Percentiles rank a stretch among this genome's conserved stretches.
Conservation (phyloP, 1,284 basidiomycete species). For the Apiotrichum siamense region DNA sequence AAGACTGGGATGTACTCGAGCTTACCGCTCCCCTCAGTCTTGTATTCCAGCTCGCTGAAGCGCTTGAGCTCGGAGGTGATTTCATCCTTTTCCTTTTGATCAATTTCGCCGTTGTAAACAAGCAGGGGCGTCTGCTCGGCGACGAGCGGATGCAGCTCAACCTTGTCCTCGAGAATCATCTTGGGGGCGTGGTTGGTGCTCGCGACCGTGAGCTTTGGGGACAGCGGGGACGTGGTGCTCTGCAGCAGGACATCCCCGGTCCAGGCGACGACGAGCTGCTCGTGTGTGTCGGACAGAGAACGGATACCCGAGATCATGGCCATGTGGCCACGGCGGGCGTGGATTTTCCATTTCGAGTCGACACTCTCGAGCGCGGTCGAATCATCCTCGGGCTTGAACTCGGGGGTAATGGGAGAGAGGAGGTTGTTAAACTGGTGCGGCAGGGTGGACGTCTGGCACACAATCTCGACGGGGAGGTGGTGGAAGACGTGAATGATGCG, state of each 20-base stretch:
- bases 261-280: slow-evolving; percentile 90
- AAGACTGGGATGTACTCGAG: slow-evolving; percentile 82
- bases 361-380: slow-evolving; percentile 28
- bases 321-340: slow-evolving; percentile 79
- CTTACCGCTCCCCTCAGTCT: slow-evolving; percentile 50
- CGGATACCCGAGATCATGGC: slow-evolving; percentile 93
- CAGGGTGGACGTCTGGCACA: slow-evolving; percentile 24
- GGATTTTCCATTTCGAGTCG: slow-evolving; percentile 63
- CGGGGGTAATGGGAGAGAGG: slow-evolving; percentile 42
- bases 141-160: slow-evolving; percentile 19
- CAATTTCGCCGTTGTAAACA: slow-evolving; percentile 55
- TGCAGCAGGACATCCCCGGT: slow-evolving; percentile 68
- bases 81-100: slow-evolving; percentile 56
- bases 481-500: slow-evolving; percentile 76
- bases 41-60: slow-evolving; percentile 57
- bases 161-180: slow-evolving; percentile 14
- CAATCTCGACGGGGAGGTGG: slow-evolving; percentile 47
- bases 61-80: slow-evolving; percentile 60
- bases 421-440: slow-evolving; percentile 20
- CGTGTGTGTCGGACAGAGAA: slow-evolving; percentile 71
- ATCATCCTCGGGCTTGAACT: slow-evolving; percentile 46
- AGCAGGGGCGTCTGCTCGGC: slow-evolving; percentile 19
- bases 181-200: slow-evolving; percentile 2
- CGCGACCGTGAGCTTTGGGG: not conserved
- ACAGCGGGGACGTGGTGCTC: slow-evolving; percentile 12